Base-by-base conservation (phyloP, 75 land plant species). In the Picea glauca region DNA sequence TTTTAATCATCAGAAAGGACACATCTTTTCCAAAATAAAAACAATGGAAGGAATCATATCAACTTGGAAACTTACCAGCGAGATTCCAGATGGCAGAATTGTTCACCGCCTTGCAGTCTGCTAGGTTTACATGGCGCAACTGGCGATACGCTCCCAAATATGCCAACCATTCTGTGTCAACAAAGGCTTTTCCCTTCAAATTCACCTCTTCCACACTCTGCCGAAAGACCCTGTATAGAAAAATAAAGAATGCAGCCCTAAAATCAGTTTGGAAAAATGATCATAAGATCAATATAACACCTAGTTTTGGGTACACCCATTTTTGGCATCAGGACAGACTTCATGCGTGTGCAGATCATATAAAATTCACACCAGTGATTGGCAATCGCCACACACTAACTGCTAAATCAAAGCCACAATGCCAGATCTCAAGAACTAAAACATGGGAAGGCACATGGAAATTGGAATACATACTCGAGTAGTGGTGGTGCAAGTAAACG, bases 151-250 rank as follows among this genome's bases (percentile, higher is more conserved):
- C 92, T 50, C 98, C 96, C 65, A 97, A 57, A 67, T 97, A 97
- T 15, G 91, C 96, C 87, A 94, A 84, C 99, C 99, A 97, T 80
- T 97, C 99, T n/a, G 93, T 90, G 84, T 90, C 98, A 23, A 97
- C 94, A 80, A 33, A 58, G 67, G 5, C 75, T 75, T 91, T 84
- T 30, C 96, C 94, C 58, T 80, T 93, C 66, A 97, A 70, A 80
- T 93, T 89, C 74, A 95, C 76, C 62, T 85, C 90, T 79, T 91
- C 98, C 0, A 91, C 78, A 61, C 80, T 80, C 31, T 80, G 72
- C 79, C 91, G 94, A 77, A 97, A 97, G 14, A 93, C 83, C 78
- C 99, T 97, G 83, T 64, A 79, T 33, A 76, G 38, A 46, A 57
- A 61, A 20, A 66, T 61, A 18, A 75, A 11, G 54, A 26, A 40